phyloP scores from a whole-genome alignment of 305 asterid species.

The Solanum hybrid region DNA sequence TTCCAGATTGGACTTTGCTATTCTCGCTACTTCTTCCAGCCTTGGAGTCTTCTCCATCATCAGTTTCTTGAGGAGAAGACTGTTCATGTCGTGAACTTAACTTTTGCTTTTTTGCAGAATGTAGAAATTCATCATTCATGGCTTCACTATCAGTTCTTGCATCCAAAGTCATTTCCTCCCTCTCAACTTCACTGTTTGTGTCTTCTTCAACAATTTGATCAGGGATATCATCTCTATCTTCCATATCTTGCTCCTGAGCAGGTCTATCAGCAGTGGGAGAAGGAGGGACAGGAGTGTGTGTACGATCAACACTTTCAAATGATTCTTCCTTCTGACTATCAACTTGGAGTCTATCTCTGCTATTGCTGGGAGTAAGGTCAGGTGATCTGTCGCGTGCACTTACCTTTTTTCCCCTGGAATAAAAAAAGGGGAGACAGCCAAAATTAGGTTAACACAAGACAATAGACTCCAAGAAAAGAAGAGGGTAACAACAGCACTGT shows the following conservation, averaged over 20 bases:
- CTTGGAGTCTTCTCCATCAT: slow-evolving; percentile 50
- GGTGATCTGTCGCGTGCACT: slow-evolving; percentile 35
- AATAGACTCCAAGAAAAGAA: not conserved
- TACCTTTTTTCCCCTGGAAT: slow-evolving; percentile 41
- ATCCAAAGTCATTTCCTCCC: slow-evolving; percentile 35
- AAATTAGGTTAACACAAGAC: not conserved
- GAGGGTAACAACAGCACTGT: not conserved
- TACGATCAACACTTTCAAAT: slow-evolving; percentile 31
- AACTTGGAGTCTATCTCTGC: slow-evolving; percentile 23
- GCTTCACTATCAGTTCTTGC: slow-evolving; percentile 20
- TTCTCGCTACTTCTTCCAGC: slow-evolving; percentile 59
- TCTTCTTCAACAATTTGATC: slow-evolving; percentile 37
- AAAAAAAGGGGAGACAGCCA: not conserved
- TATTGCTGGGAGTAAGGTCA: slow-evolving; percentile 20
- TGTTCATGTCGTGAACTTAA: slow-evolving; percentile 34
- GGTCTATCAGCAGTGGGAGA: slow-evolving; percentile 31
- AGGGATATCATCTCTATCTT: slow-evolving; percentile 25
- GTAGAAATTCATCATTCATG: slow-evolving; percentile 27
- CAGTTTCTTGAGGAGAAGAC: slow-evolving; percentile 42
- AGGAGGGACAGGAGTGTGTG: slow-evolving; percentile 33
- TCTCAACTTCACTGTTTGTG: slow-evolving; percentile 32
- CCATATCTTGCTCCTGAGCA: slow-evolving; percentile 38
- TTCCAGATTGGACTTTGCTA: slow-evolving; percentile 70
- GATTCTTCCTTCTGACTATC: slow-evolving; percentile 38
- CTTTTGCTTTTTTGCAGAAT: slow-evolving; percentile 33